Conservation (phyloP, 768 basidiomycete species). For the Boletales sp. region DNA sequence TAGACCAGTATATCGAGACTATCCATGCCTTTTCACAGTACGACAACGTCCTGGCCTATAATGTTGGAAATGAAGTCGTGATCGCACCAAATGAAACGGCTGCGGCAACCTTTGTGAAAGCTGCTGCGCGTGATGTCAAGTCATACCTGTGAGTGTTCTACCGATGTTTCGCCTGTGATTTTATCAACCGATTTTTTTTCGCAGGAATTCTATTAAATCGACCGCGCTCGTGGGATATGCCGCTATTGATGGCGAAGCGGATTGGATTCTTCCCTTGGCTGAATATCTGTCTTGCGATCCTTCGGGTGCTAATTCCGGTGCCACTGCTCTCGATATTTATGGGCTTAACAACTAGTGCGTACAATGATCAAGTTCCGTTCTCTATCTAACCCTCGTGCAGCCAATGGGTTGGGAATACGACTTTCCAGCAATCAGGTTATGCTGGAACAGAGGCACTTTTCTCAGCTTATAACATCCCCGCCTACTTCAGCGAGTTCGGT, state of each 20-base stretch:
- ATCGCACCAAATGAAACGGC: constrained; percentile 49
- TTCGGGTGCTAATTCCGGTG: constrained; percentile 46
- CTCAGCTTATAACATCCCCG: constrained; percentile 66
- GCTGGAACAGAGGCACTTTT: constrained; percentile 51
- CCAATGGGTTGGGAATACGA: constrained; percentile 77
- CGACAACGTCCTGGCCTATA: constrained; percentile 85
- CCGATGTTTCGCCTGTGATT: not conserved
- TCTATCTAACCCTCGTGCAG: constrained; percentile 37
- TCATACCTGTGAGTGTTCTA: constrained; percentile 67
- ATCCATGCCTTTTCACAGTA: constrained; percentile 81
- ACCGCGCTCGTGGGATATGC: constrained; percentile 78
- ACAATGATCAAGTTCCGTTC: not conserved
- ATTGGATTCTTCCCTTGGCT: constrained; percentile 65
- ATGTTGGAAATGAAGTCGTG: constrained; percentile 85
- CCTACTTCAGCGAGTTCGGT: constrained; percentile 90
- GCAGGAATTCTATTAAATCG: constrained; percentile 61
- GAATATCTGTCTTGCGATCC: constrained; percentile 79
- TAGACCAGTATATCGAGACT: constrained; percentile 73
- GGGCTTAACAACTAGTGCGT: constrained; percentile 86
- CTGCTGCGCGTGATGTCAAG: constrained; percentile 84
- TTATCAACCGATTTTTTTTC: not conserved
- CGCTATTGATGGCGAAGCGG: constrained; percentile 68
- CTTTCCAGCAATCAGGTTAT: constrained; percentile 50
- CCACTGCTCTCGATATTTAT: constrained; percentile 75
- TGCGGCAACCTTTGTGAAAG: constrained; percentile 80